Percentiles rank a stretch among this genome's conserved stretches.
Conservation (phyloP, 2,329 filamentous ascomycete species). For the Monilinia fructicola region DNA sequence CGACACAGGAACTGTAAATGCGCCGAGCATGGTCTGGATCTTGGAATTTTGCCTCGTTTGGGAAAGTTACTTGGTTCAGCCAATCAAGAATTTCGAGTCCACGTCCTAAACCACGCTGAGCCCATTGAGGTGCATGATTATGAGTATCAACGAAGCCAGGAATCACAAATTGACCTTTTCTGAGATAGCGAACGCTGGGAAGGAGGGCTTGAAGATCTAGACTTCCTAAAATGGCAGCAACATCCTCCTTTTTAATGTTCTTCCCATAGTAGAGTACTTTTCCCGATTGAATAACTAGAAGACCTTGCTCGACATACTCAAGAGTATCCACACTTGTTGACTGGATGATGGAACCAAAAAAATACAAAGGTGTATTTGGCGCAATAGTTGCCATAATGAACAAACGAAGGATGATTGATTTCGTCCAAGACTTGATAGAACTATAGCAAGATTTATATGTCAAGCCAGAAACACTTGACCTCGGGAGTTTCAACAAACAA, state of each 20-base stretch:
- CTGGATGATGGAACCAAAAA: constrained; percentile 26
- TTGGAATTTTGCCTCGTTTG: constrained; percentile 65
- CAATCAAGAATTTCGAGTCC: constrained; percentile 52
- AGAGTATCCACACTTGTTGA: constrained; percentile 16
- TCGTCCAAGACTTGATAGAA: not conserved
- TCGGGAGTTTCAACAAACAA: not conserved
- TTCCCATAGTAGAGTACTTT: constrained; percentile 16
- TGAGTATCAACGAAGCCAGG: constrained; percentile 66
- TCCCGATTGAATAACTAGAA: constrained; percentile 24
- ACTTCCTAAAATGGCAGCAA: not conserved
- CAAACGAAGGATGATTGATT: not conserved
- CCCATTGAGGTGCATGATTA: constrained; percentile 63
- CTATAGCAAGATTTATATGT: not conserved
- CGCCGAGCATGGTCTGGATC: constrained; percentile 59
- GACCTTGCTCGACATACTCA: constrained; percentile 23
- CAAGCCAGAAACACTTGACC: not conserved
- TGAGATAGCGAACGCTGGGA: constrained; percentile 17
- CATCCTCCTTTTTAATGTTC: constrained; percentile 10
- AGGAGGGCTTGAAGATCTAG: constrained; percentile 8
- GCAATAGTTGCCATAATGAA: constrained; percentile 9
- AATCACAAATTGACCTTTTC: constrained; percentile 49
- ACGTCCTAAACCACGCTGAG: constrained; percentile 43
- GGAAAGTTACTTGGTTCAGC: constrained; percentile 64
- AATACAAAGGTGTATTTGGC: constrained; percentile 16
- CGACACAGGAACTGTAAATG: constrained; percentile 75